Evolutionary conservation across 208 protist species (phyloP).

Genomic region (Wallacemonas sp.): DNA sequence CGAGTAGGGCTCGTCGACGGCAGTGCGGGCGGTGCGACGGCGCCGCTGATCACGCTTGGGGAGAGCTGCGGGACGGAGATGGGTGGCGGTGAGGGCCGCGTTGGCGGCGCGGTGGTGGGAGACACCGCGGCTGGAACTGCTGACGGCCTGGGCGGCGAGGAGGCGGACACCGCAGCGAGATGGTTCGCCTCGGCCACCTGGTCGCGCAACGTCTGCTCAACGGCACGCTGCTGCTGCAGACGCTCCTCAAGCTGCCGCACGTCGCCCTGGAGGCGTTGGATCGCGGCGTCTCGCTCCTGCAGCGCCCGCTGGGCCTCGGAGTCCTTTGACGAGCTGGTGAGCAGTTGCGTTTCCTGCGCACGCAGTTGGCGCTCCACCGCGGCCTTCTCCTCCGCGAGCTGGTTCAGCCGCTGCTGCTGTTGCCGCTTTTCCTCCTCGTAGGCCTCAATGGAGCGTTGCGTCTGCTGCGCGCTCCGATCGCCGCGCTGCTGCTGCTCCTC

Average conservation of each 20-base stretch:
- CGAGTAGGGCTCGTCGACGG: not conserved
- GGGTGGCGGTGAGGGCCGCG: not conserved
- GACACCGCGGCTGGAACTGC: not conserved
- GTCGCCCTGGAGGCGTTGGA: conserved; percentile 48
- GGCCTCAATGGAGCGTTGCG: conserved; percentile 43
- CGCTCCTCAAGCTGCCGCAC: conserved; percentile 41
- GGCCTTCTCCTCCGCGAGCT: conserved; percentile 41
- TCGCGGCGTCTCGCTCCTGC: conserved; percentile 41
- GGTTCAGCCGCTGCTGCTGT: conserved; percentile 26
- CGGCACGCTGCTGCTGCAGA: conserved; percentile 1
- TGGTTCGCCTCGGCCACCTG: not conserved
- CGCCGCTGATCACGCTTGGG: not conserved
- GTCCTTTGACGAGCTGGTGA: conserved; percentile 26
- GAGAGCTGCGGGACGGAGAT: conserved; percentile 2
- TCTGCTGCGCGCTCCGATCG: conserved; percentile 26
- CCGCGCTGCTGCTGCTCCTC: conserved; percentile 48
- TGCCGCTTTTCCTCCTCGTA: conserved; percentile 57
- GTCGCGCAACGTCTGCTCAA: conserved; percentile 17
- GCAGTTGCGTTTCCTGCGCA: conserved; percentile 33
- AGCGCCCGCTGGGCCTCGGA: conserved; percentile 33
- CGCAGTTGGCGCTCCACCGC: conserved; percentile 35
- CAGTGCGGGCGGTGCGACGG: too few species aligned
- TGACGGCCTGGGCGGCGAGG: not conserved
- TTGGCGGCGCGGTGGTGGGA: not conserved
- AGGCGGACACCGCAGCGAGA: not conserved